Conservation (phyloP, 2,329 filamentous ascomycete species). For the Cladorrhinum sp. region DNA sequence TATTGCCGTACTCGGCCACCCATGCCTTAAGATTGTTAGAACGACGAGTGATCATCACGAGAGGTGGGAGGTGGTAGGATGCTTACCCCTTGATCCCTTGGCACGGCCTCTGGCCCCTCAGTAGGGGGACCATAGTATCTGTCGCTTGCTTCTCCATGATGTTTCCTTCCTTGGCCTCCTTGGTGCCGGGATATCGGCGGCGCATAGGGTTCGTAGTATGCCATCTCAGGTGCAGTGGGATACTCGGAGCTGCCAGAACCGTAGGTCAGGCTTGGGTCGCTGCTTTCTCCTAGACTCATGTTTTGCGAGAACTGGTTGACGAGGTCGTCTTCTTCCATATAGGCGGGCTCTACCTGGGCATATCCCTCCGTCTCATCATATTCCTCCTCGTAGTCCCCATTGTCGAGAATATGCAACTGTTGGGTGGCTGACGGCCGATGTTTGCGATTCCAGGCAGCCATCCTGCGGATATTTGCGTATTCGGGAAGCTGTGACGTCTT, state of each 20-base stretch:
- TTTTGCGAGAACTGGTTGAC: constrained; percentile 8
- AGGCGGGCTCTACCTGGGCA: not conserved
- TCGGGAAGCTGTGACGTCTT: constrained; percentile 17
- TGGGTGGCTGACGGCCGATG: constrained; percentile 20
- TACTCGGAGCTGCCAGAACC: constrained; percentile 3
- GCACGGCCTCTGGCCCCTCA: not conserved
- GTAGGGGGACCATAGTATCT: constrained; percentile 6
- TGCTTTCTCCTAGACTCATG: constrained; percentile 14
- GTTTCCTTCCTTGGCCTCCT: not conserved
- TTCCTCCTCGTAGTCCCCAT: constrained; percentile 1
- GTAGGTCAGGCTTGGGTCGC: constrained; percentile 5
- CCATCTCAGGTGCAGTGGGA: constrained; percentile 10
- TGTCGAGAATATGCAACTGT: constrained; percentile 22
- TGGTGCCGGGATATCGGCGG: not conserved
- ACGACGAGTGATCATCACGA: not conserved
- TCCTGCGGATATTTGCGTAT: constrained; percentile 18
- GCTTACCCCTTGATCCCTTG: constrained; percentile 13
- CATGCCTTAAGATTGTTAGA: constrained; percentile 8
- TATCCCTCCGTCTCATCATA: not conserved
- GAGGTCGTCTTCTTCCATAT: constrained; percentile 8
- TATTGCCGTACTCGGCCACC: constrained; percentile 14
- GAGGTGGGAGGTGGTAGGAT: not conserved
- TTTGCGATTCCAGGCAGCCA: constrained; percentile 22
- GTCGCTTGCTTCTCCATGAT: not conserved
- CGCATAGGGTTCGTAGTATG: constrained; percentile 22